phyloP scores from a whole-genome alignment of 2,329 filamentous ascomycete species.

The Colletotrichum cuscutae region DNA sequence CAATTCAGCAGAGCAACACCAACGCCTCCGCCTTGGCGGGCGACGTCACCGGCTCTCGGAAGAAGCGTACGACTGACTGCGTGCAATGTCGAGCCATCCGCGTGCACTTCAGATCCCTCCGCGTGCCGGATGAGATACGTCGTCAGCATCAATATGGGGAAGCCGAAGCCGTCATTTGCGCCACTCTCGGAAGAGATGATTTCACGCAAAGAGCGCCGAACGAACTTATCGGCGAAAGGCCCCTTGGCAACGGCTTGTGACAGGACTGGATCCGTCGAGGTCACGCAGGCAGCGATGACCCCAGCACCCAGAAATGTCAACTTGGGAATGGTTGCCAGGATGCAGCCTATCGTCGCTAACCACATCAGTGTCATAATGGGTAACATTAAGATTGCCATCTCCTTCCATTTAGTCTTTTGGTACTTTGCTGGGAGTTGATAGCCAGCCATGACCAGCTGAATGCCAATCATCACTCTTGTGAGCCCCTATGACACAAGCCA shows the following conservation, averaged over 20 bases:
- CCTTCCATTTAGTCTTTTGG: conserved; percentile 57
- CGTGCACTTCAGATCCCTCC: conserved; percentile 43
- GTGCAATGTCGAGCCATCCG: neutral
- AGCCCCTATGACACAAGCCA: conserved; percentile 47
- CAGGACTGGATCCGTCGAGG: conserved; percentile 70
- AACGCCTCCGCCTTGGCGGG: conserved; percentile 62
- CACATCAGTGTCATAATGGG: conserved; percentile 73
- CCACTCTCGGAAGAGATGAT: conserved; percentile 72
- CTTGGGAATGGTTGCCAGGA: conserved; percentile 65
- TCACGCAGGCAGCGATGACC: conserved; percentile 69
- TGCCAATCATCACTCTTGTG: conserved; percentile 68
- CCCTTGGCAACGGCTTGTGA: conserved; percentile 72
- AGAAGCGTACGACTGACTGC: conserved; percentile 2
- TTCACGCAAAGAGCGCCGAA: conserved; percentile 65
- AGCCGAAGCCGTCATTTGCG: conserved; percentile 71
- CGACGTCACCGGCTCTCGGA: conserved; percentile 49
- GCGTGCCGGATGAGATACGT: conserved; percentile 67
- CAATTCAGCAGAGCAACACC: conserved; percentile 65
- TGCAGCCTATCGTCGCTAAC: conserved; percentile 66
- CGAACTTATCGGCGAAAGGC: conserved; percentile 70
- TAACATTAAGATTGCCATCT: conserved; percentile 64
- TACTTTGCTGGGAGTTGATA: conserved; percentile 71
- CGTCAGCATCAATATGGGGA: conserved; percentile 69
- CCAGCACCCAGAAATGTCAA: conserved; percentile 63
- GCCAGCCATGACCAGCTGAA: conserved; percentile 72